Evolutionary conservation across 768 basidiomycete genomes (phyloP), one percentile per base, ranked within the genome.

Genomic region (Tubosaeta sp.): DNA sequence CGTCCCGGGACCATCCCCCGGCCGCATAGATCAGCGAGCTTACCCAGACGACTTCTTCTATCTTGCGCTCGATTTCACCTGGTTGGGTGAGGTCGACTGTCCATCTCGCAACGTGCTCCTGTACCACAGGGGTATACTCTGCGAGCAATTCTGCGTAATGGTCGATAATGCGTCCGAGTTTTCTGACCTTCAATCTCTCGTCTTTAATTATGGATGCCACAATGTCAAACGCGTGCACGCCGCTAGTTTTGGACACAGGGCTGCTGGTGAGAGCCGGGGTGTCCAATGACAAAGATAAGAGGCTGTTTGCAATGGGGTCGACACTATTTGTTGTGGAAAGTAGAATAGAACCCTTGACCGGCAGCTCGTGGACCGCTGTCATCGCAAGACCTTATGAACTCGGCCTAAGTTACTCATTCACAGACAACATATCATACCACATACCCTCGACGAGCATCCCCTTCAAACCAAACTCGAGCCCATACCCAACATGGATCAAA

Each of bases 371-470:
- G 57, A 67, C 39, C 32, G 66, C 55, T 1, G 52, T 8, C 12
- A 62, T 2, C 1, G 66, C 63, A 24, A 68, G 66, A 44, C 66
- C 66, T 67, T 25, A 44, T 31, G 31, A 27, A 2, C 53, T 2
- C 7, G 38, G 19, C 3, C 24, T 34, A 21, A 16, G 11, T 10
- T 25, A 35, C 7, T 21, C 22, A 11, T 51, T 14, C n/a, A 1
- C 13, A 10, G 9, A n/a, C 19, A 22, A 4, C 6, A 13, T 19
- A 27, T 8, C 4, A 30, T 3, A 16, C 7, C 21, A 30, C 53
- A 8, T 16, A 82, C 85, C 86, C 73, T 87, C 85, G 4, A 76
- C 77, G 1, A 82, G 58, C 61, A 85, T 71, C 1, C 84, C 86
- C 14, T 75, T 78, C 32, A 87, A 44, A 8, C 76, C 75, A 52